Evolutionary conservation across 2,329 filamentous ascomycete species (phyloP), one percentile per base, ranked within the genome.

Genomic region (Ophiostoma triangulosporum): DNA sequence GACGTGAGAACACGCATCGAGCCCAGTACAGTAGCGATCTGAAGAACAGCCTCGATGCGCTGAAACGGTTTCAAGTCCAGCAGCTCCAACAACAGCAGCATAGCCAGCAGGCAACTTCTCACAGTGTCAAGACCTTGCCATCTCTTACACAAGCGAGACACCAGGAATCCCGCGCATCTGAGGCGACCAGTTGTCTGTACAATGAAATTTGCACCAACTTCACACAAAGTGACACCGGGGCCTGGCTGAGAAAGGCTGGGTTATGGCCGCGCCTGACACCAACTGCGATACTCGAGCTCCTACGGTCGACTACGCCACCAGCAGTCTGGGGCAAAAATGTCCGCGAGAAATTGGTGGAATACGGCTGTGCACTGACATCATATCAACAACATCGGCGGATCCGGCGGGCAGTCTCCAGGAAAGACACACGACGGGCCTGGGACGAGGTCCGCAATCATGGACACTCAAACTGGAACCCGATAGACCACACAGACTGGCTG

Each of bases 401-500:
- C 3, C 58, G 62, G 2, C 66, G 71, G 43, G 58, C 59, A 14
- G 38, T 60, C n/a, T 29, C 62, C 46, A 56, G 48, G 1, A 17
- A 64, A 24, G 60, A 65, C 24, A n/a, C 54, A 58, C 53, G 64
- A 57, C 59, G 59, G 61, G 57, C 67, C 1, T 14, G 59, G 1
- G 71, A 76, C 4, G 77, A 82, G 56, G 57, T 63, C 12, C 54
- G 53, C 0, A 77, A 75, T 48, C 31, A 32, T 0, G 79, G 77
- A 0, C 81, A 84, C 59, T 61, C 60, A 0, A 77, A 80, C 32
- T 85, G 81, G 81, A 60, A 68, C 3, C 74, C 78, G 0, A 17
- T 62, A 0, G 64, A 77, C 0, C 63, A 73, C 29, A 70, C 78
- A 0, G 82, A 87, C 59, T 85, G 81, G 77, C 63, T 87, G 0